These are phyloP conservation scores for Neoboletus brunneissimus DNA, from an alignment of 768 basidiomycete species.

Conservation along the genomic window DNA sequence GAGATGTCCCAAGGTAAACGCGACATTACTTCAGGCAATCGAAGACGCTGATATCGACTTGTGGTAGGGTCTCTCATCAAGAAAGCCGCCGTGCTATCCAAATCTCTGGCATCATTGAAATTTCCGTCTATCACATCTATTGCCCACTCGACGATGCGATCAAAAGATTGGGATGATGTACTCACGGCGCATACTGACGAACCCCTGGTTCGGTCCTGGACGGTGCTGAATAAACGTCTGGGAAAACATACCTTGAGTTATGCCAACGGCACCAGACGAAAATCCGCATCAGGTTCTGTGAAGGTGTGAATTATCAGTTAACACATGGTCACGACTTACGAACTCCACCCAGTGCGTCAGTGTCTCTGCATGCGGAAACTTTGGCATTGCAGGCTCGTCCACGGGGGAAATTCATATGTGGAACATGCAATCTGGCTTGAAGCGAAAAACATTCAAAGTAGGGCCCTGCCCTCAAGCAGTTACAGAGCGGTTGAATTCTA, in stretches of 20 bases:
- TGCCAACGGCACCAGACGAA: constrained; percentile 45
- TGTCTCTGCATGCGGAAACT: constrained; percentile 94
- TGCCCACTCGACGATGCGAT: constrained; percentile 72
- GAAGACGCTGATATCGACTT: constrained; percentile 1
- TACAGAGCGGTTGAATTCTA: constrained; percentile 40
- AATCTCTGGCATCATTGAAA: constrained; percentile 80
- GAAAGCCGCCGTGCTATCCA: constrained; percentile 74
- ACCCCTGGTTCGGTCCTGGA: constrained; percentile 82
- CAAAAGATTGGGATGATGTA: constrained; percentile 98
- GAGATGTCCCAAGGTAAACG: constrained; percentile 86
- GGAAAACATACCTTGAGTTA: constrained; percentile 75
- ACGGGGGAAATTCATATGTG: constrained; percentile 83
- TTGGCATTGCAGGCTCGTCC: constrained; percentile 82
- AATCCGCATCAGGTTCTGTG: constrained; percentile 56
- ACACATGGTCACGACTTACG: not conserved
- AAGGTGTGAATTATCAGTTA: constrained; percentile 50
- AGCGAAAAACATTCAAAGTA: constrained; percentile 72
- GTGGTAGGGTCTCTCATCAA: constrained; percentile 74
- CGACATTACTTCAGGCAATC: not conserved
- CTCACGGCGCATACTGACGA: constrained; percentile 88
- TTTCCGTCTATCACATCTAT: constrained; percentile 77
- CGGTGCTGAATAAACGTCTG: constrained; percentile 73
- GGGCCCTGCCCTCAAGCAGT: constrained; percentile 61
- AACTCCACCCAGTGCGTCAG: constrained; percentile 60
- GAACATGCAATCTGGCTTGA: constrained; percentile 95